Base-by-base conservation (phyloP, 2,329 filamentous ascomycete genomes). In the Pseudodiploospora longispora region DNA sequence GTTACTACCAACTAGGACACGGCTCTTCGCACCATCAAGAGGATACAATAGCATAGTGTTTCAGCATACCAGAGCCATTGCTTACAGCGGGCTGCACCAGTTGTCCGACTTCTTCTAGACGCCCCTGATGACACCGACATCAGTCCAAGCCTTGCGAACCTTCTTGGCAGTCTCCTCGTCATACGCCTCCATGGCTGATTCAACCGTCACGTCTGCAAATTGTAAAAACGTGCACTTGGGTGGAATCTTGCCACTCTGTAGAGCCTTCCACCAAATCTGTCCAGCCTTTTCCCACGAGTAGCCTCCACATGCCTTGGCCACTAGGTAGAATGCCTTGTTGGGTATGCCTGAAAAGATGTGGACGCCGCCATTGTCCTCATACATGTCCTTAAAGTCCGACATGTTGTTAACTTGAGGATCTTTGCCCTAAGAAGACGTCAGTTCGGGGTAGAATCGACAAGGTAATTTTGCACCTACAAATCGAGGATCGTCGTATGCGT, bases 301-400 rank as follows among this genome's bases (percentile, higher is more conserved):
- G 5, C 75, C 75, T 10, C 73, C 74, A 50, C 78, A 68, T 2
- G 60, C 64, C 4, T 63, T 56, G 2, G 72, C 59, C 8, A 60
- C 66, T 7, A 75, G 66, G 51, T 75, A 75, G 50, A 80, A 80
- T 3, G 75, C 75, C 48, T 68, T 67, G 60, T 79, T 80, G 3
- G 75, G 75, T 37, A 80, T 78, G 5, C 75, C 75, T 5, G 73
- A 77, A 58, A 69, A 75, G 40, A 74, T 59, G 56, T 79, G 75
- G 3, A 78, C 74, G 30, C 75, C 76, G 6, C 72, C 71, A 37
- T 73, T 70, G 55, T 77, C 74, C 6, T 70, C 63, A 4, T 46
- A 56, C 3, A 59, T 69, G 1, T 52, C 50, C 38, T 59, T 57
- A 55, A 66, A 75, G 31, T 66, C 53, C 27, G 59, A 61, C 65